Evolutionary conservation across 1,284 basidiomycete genomes (phyloP), one percentile per base, ranked within the genome.

Genomic region (Dichomitus squalens): DNA sequence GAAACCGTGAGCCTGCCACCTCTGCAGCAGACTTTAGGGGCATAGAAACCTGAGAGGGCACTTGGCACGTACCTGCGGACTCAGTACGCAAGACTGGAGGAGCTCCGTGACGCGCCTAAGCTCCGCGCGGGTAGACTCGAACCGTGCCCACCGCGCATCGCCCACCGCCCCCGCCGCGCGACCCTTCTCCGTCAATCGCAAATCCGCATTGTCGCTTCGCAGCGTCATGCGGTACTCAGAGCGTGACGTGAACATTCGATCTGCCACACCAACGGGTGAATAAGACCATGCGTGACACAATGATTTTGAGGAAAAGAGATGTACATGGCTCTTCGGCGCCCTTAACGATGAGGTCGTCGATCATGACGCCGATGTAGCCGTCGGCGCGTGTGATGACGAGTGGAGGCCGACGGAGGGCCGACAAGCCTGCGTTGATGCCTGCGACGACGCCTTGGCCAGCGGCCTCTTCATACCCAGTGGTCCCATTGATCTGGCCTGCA

Each of bases 401-500:
- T 0, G 88, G 82, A 0, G 81, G 75, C 35, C 75, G 76, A 2
- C 76, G 72, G 4, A 79, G 75, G 1, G 90, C 86, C 4, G 84
- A 75, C 3, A 95, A 78, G 0, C 92, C 94, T 0, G 93, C 94
- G 60, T 96, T 96, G 54, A 93, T 87, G 1, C 93, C 93, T 0
- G 93, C 94, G 0, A 96, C 71, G 18, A 86, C 76, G 6, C 93
- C 93, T 69, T 96, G 93, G 1, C 92, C 92, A 1, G 91, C 93
- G 2, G 94, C 93, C 73, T 96, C 94, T 71, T 96, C 94, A 68
- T 96, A 96, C 0, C 93, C 93, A 1, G 93, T 96, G 0, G 93
- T 96, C 14, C 90, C 92, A 67, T 95, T 95, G 67, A 95, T 95
- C 72, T 95, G 92, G 6, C 92, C 93, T 2, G 93, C 92, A 27